Percentiles rank a stretch among this genome's conserved stretches.
Conservation (phyloP, 805 yeast species). For the Kuraishia floccosa region DNA sequence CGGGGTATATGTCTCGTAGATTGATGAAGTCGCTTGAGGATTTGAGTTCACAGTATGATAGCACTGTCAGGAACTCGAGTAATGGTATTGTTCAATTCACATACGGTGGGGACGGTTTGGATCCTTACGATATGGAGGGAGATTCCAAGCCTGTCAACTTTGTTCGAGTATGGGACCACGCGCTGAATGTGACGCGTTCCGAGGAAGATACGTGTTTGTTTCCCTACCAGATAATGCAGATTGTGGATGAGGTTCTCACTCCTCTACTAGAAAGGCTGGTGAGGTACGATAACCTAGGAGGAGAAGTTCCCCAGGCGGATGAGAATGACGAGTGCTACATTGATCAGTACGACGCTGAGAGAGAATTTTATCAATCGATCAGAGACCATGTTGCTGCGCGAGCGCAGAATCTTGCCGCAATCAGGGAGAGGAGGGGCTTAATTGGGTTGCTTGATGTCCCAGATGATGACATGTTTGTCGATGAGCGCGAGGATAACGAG, state of each 20-base stretch:
- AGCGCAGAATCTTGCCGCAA: conserved; percentile 41
- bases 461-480: conserved; percentile 29
- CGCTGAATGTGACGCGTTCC: conserved; percentile 60
- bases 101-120: conserved; percentile 97
- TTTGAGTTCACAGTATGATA: conserved; percentile 85
- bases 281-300: conserved; percentile 68
- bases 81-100: conserved; percentile 96
- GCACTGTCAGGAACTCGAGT: conserved; percentile 88
- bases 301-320: conserved; percentile 30
- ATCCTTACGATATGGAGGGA: conserved; percentile 98
- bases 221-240: conserved; percentile 57
- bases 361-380: conserved; percentile 72
- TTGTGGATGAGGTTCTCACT: conserved; percentile 40
- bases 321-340: conserved; percentile 46
- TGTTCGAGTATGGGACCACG: conserved; percentile 89
- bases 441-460: conserved; percentile 29
- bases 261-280: conserved; percentile 52
- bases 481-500: conserved; percentile 7
- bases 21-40: conserved; percentile 97
- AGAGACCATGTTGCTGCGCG: conserved; percentile 49
- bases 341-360: conserved; percentile 81
- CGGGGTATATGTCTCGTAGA: conserved; percentile 97
- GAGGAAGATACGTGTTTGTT: conserved; percentile 40
- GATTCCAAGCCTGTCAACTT: conserved; percentile 96
- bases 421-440: conserved; percentile 45